A percentile compares a stretch with the other conserved stretches of the same genome.
Evolutionary conservation across 2,329 filamentous ascomycete genomes (phyloP).

Genomic region (Beauveria sp.): DNA sequence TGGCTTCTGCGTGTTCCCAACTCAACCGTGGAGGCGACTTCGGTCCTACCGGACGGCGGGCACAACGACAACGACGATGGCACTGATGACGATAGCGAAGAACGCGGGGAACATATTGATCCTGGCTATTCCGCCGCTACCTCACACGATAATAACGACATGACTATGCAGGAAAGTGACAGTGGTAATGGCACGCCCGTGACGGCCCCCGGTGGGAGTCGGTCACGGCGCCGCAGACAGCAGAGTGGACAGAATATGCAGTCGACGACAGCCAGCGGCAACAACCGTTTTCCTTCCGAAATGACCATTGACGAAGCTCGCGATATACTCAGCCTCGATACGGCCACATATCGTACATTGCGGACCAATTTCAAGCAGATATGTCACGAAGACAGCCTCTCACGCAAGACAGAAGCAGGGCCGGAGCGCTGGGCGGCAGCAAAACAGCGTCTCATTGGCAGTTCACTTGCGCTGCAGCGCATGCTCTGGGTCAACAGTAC

Average conservation of each 20-base stretch:
- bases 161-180: not conserved
- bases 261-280: conserved; percentile 58
- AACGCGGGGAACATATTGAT: not conserved
- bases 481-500: conserved; percentile 40
- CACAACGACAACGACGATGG: conserved; percentile 10
- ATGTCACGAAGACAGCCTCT: conserved; percentile 57
- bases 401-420: conserved; percentile 70
- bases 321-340: conserved; percentile 57
- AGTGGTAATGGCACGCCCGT: not conserved
- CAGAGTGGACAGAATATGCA: conserved; percentile 60
- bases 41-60: conserved; percentile 34
- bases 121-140: not conserved
- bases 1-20: conserved; percentile 58
- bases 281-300: conserved; percentile 72
- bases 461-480: conserved; percentile 54
- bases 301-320: conserved; percentile 76
- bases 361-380: conserved; percentile 62
- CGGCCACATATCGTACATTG: conserved; percentile 53
- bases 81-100: not conserved
- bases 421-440: conserved; percentile 65
- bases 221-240: conserved; percentile 32
- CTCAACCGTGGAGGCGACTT: conserved; percentile 22
- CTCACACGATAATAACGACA: not conserved
- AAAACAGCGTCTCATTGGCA: conserved; percentile 59
- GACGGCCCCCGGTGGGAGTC: conserved; percentile 4